These are phyloP conservation scores for Kwoniella mangroviensis DNA, from an alignment of 768 basidiomycete species.

Conservation along the genomic window DNA sequence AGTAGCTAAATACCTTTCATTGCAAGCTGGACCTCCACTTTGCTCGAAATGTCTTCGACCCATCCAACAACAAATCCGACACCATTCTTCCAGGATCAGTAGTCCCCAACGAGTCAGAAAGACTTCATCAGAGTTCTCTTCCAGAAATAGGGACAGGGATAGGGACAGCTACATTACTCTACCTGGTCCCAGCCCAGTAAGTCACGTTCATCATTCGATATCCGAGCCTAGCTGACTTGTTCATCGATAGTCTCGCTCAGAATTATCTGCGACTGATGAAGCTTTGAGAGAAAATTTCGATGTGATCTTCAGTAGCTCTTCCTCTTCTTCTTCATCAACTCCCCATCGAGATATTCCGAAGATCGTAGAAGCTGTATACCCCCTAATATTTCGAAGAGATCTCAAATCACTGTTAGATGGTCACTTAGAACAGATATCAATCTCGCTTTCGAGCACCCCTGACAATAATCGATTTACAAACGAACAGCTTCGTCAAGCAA, in stretches of 20 bases:
- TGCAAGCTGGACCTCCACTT: neutral
- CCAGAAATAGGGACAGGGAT: neutral
- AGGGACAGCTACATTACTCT: neutral
- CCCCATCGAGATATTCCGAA: neutral
- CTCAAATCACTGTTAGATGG: constrained; percentile 13
- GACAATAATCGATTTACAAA: neutral
- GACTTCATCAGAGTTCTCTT: constrained; percentile 18
- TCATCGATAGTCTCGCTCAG: constrained; percentile 4
- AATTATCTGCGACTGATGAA: neutral
- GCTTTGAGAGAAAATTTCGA: neutral
- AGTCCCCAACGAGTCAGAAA: constrained; percentile 2
- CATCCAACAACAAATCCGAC: neutral
- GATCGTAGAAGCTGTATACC: constrained; percentile 7
- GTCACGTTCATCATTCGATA: neutral
- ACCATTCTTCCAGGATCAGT: neutral
- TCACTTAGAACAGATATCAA: constrained; percentile 10
- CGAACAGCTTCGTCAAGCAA: constrained; percentile 15
- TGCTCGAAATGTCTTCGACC: constrained; percentile 15
- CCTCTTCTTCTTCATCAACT: neutral
- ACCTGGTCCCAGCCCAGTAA: constrained; percentile 6
- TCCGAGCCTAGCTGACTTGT: neutral
- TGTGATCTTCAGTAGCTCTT: neutral
- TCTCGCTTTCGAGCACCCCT: neutral
- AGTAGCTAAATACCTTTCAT: neutral
- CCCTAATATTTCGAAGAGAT: constrained; percentile 18